These are phyloP conservation scores for Erodium texanum DNA, from an alignment of 441 rosid species.

Conservation along the genomic window DNA sequence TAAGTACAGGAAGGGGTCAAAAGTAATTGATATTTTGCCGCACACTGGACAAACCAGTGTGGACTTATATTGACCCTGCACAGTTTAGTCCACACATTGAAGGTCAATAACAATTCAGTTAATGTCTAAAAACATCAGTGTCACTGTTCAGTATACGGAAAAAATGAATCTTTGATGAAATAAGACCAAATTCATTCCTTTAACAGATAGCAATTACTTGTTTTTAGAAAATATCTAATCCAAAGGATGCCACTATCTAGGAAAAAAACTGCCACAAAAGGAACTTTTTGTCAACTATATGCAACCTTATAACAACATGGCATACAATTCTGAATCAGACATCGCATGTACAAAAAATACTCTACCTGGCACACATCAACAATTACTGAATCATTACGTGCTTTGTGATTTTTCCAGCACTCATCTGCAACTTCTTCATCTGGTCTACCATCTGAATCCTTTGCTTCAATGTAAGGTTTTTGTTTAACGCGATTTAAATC, in stretches of 20 bases:
- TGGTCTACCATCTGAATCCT: conserved; percentile 54
- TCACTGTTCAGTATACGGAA: background rate
- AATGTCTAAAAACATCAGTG: background rate
- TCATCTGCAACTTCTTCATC: conserved; percentile 73
- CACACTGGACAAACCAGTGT: conserved; percentile 69
- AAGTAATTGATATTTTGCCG: conserved; percentile 56
- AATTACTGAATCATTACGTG: conserved; percentile 62
- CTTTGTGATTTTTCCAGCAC: conserved; percentile 59
- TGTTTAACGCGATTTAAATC: conserved; percentile 64
- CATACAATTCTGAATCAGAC: conserved; percentile 11
- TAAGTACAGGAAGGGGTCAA: conserved; percentile 72
- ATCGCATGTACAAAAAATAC: conserved; percentile 23
- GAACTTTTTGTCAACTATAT: background rate
- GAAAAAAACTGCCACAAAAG: no score
- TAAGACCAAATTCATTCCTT: conserved; percentile 5
- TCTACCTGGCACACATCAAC: conserved; percentile 64
- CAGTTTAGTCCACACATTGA: conserved; percentile 11
- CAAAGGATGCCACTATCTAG: no score
- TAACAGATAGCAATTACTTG: background rate
- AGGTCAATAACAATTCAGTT: conserved; percentile 2
- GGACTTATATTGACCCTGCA: conserved; percentile 73
- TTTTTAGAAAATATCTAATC: background rate
- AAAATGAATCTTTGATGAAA: background rate
- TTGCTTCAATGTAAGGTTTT: conserved; percentile 63
- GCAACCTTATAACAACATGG: conserved; percentile 11